Conservation (phyloP, 139 green algal species). For the Picochlorum sp. region DNA sequence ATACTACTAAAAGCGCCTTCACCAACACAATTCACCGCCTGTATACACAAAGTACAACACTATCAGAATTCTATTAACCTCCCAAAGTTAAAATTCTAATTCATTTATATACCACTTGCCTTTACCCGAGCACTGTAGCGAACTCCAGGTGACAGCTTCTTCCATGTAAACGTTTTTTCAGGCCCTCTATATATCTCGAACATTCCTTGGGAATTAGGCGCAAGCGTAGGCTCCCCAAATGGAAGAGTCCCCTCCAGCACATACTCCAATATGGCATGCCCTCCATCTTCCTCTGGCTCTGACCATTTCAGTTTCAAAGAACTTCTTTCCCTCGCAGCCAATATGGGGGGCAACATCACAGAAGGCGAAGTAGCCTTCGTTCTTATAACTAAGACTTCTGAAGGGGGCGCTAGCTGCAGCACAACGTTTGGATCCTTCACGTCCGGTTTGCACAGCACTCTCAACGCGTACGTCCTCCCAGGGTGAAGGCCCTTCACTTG, state of each 20-base stretch:
- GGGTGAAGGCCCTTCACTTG: conserved; percentile 40
- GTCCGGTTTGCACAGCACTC: conserved; percentile 12
- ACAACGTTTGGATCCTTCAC: conserved; percentile 11
- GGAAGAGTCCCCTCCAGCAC: conserved; percentile 9
- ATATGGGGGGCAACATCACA: conserved; percentile 20
- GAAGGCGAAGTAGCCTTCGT: conserved; percentile 34
- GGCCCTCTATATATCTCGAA: conserved; percentile 34
- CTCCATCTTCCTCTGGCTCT: conserved; percentile 49
- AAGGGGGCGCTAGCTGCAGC: conserved; percentile 11
- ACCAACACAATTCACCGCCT: conserved; percentile 33
- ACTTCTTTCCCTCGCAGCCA: conserved; percentile 30
- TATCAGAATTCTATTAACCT: background rate
- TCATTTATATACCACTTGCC: conserved; percentile 33
- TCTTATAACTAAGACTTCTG: conserved; percentile 20
- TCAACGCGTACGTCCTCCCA: conserved; percentile 34
- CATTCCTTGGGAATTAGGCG: conserved; percentile 23
- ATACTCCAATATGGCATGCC: conserved; percentile 31
- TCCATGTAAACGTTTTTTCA: conserved; percentile 34
- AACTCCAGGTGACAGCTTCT: conserved; percentile 29
- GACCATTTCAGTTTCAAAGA: conserved; percentile 49
- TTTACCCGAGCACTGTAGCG: conserved; percentile 35
- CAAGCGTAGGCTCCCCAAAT: background rate
- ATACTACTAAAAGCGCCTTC: conserved; percentile 35
- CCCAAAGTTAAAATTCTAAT: background rate
- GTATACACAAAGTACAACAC: background rate